Percentiles rank a stretch among this genome's conserved stretches.
These are phyloP conservation scores for Gossypium anomalum DNA, from an alignment of 345 rosid species.

Conservation along the genomic window DNA sequence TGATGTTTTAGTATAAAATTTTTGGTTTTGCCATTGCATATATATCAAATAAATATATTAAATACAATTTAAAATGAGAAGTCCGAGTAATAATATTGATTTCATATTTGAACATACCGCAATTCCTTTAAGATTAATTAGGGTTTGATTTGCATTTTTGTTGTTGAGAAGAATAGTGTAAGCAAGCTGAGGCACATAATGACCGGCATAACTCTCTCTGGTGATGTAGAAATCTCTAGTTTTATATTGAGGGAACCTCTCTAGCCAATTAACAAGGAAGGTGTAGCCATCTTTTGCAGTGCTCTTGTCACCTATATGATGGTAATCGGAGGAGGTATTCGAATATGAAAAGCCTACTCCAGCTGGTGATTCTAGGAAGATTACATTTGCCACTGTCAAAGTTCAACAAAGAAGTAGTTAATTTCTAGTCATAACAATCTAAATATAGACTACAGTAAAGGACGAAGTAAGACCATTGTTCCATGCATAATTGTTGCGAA, in stretches of 20 bases:
- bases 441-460: not conserved
- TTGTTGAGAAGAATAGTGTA: conserved; percentile 28
- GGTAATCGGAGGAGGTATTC: conserved; percentile 28
- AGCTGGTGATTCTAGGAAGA: conserved; percentile 40
- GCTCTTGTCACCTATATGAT: conserved; percentile 16
- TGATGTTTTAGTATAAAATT: no score
- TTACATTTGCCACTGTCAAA: conserved; percentile 33
- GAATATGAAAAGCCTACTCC: conserved; percentile 45
- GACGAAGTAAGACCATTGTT: conserved; percentile 6
- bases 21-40: no score
- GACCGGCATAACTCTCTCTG: conserved; percentile 52
- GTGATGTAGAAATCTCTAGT: conserved; percentile 34
- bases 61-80: not conserved
- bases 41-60: not conserved
- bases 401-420: not conserved
- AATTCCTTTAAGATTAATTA: conserved; percentile 38
- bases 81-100: not conserved
- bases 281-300: conserved; percentile 36
- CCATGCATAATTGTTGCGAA: conserved; percentile 4
- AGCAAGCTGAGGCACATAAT: conserved; percentile 50
- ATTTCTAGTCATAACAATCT: not conserved
- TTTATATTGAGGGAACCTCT: conserved; percentile 51
- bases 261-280: conserved; percentile 47
- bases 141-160: conserved; percentile 22
- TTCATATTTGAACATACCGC: conserved; percentile 5